These are phyloP conservation scores for Stropharia rugosoannulata DNA, from an alignment of 768 basidiomycete species.

Conservation along the genomic window DNA sequence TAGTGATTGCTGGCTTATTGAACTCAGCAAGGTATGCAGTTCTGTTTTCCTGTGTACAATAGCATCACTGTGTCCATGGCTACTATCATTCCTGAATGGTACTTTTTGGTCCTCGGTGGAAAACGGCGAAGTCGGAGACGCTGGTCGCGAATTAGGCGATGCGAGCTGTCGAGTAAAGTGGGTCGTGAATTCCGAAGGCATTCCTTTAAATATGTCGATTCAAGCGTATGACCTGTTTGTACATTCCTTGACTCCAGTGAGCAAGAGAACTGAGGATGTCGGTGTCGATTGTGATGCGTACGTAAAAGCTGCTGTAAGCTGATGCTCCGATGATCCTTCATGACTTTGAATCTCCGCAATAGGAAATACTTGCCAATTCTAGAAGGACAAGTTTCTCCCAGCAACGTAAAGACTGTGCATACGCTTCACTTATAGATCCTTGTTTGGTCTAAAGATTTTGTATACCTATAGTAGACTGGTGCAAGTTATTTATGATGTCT, in stretches of 20 bases:
- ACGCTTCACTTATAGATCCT: too few relatives aligned
- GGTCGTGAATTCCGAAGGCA: constrained; percentile 40
- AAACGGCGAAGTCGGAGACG: constrained; percentile 11
- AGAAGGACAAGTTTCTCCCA: background rate
- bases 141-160: constrained; percentile 23
- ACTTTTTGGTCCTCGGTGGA: background rate
- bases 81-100: too few relatives aligned
- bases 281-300: too few relatives aligned
- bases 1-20: constrained; percentile 27
- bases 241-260: too few relatives aligned
- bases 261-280: too few relatives aligned
- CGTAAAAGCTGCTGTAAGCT: too few relatives aligned
- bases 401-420: too few relatives aligned
- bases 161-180: constrained; percentile 34
- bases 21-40: constrained; percentile 37
- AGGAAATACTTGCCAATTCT: constrained; percentile 2
- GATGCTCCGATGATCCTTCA: too few relatives aligned
- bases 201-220: background rate
- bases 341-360: constrained; percentile 5
- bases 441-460: too few relatives aligned
- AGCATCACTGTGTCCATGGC: background rate
- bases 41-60: constrained; percentile 24
- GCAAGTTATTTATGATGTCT: too few relatives aligned
- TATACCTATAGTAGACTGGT: background rate
- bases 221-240: too few relatives aligned